Evolutionary conservation across 2,329 filamentous ascomycete species (phyloP).

Genomic region (Penicillium sp.): DNA sequence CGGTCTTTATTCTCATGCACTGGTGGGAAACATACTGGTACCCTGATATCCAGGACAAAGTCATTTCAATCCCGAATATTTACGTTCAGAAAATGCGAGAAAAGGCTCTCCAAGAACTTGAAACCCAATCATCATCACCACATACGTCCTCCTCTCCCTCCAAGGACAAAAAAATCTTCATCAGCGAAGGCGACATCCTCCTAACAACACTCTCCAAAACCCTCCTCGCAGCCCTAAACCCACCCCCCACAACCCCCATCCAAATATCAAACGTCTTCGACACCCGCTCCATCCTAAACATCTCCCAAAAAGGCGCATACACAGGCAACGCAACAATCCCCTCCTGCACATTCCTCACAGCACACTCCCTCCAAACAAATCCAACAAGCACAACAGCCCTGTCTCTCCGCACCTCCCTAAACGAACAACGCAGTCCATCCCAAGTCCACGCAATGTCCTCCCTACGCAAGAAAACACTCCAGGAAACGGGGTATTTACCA

Average conservation of each 20-base stretch:
- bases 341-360: not conserved
- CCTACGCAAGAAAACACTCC: not conserved
- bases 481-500: constrained; percentile 3
- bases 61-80: not conserved
- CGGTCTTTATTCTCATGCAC: not conserved
- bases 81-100: not conserved
- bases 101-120: not conserved
- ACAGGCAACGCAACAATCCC: constrained; percentile 7
- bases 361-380: not conserved
- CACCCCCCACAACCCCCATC: not conserved
- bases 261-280: constrained; percentile 8
- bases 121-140: not conserved
- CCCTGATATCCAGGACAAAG: not conserved
- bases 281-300: not conserved
- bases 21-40: constrained; percentile 7
- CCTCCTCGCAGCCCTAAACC: not conserved
- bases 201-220: constrained; percentile 2
- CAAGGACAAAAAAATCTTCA: not conserved
- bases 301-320: not conserved
- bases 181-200: constrained; percentile 8
- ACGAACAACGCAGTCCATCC: not conserved
- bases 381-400: not conserved
- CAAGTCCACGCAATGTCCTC: constrained; percentile 6
- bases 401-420: not conserved
- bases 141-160: too few species aligned